Evolutionary conservation across 352 stramenopile species (phyloP), one percentile per base, ranked within the genome.

Genomic region (Phytophthora kernoviae): DNA sequence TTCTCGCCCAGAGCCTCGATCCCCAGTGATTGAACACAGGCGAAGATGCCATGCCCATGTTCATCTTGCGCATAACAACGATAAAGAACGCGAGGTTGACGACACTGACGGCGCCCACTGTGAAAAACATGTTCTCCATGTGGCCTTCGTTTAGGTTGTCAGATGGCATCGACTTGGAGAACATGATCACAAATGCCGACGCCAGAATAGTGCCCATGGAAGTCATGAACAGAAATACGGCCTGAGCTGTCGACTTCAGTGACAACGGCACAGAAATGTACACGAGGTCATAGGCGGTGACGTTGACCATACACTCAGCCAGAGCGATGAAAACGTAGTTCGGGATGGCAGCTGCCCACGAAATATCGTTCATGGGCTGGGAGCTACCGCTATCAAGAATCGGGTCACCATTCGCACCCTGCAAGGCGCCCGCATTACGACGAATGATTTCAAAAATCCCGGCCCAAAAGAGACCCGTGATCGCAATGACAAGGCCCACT

Each of bases 51-150:
- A 56, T 43, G 17, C 32, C 39, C 32, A 87, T 79, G 41, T 81
- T 58, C 73, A 83, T 84, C 50, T 80, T 70, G 34, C 58, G 59
- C 65, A 83, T 84, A 14, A 73, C 56, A n/a, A 56, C 17, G 15
- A 73, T 40, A 53, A 77, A 87, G 15, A 61, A 57, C 30, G 73
- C 10, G 43, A 77, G 43, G 69, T 82, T 87, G 34, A 87, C 36
- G 22, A 78, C 18, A 20, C 62, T 73, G 26, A 77, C 54, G 21
- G 32, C 51, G 10, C 64, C 69, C 45, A 84, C 64, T 4, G 65
- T 71, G 59, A 79, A 87, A 58, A 80, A 81, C 71, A 87, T 79
- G 65, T 87, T 81, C 54, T 73, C 65, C 32, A 73, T 46, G 32
- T 73, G 48, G 27, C 46, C 65, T 17, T 70, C 43, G 44, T 73